phyloP scores from a whole-genome alignment of 208 protist species.

The Acanthamoeba lenticulata region DNA sequence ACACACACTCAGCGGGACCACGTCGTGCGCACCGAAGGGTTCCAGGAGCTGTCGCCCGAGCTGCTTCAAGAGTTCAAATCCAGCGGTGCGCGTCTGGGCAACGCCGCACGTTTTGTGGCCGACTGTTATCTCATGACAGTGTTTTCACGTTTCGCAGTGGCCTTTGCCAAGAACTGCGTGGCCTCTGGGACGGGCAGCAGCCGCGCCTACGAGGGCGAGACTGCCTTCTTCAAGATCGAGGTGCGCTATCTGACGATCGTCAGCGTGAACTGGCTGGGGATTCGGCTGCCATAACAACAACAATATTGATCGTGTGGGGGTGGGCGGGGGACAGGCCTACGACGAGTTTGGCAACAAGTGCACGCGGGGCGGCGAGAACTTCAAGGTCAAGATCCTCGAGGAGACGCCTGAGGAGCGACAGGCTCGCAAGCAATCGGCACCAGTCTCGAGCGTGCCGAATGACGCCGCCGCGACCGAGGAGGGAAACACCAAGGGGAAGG shows the following conservation, averaged over 20 bases:
- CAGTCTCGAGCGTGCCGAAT: no score
- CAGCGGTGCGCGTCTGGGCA: neutral
- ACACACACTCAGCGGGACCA: conserved; percentile 13
- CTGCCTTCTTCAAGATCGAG: conserved; percentile 15
- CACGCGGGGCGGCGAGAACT: neutral
- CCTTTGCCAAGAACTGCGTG: neutral
- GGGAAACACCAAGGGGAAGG: neutral
- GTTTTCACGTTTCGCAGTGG: neutral
- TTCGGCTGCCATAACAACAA: no score
- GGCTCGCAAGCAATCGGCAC: neutral
- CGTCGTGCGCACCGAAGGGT: neutral
- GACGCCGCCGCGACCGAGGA: no score
- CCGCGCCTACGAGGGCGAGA: neutral
- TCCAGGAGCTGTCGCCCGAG: neutral
- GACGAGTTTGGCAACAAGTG: conserved; percentile 45
- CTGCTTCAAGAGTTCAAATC: neutral
- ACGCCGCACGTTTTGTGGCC: neutral
- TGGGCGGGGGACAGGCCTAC: neutral
- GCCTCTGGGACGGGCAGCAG: neutral
- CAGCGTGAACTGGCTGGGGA: no score
- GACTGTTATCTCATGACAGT: neutral
- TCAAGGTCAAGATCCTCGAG: conserved; percentile 26
- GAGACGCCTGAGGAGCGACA: neutral
- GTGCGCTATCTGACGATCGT: neutral
- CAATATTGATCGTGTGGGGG: neutral